phyloP scores from a whole-genome alignment of 2,329 filamentous ascomycete genomes.

The Neophaeococcomyces mojaviensis region DNA sequence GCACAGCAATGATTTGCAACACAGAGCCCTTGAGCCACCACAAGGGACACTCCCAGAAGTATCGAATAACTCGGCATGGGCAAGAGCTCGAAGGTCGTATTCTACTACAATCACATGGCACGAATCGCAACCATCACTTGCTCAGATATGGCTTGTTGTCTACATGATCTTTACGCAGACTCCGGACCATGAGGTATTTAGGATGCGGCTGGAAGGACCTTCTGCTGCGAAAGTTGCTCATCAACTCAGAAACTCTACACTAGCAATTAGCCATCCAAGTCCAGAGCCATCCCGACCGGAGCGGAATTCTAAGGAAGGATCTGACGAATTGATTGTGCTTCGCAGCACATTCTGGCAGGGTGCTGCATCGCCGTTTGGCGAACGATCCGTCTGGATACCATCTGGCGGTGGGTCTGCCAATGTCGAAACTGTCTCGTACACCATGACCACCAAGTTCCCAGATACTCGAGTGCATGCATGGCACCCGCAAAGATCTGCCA shows the following conservation, averaged over 20 bases:
- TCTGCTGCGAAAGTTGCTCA: constrained; percentile 23
- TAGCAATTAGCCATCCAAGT: constrained; percentile 38
- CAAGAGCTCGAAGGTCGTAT: constrained; percentile 23
- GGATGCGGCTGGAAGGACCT: constrained; percentile 27
- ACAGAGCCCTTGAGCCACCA: too few relatives aligned
- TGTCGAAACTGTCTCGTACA: constrained; percentile 39
- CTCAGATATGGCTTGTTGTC: constrained; percentile 34
- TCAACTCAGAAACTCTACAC: constrained; percentile 31
- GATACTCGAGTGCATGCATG: constrained; percentile 49
- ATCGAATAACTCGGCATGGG: constrained; percentile 34
- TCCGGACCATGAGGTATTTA: constrained; percentile 29
- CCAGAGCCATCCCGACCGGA: constrained; percentile 28
- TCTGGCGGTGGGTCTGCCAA: constrained; percentile 14
- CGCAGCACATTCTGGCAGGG: constrained; percentile 62
- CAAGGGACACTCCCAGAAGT: too few relatives aligned
- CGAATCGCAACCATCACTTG: constrained; percentile 26
- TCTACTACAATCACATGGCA: constrained; percentile 31
- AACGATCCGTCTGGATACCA: constrained; percentile 51
- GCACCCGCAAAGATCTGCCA: constrained; percentile 64
- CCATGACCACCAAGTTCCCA: constrained; percentile 33
- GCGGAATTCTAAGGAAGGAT: not conserved
- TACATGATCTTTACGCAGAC: constrained; percentile 30
- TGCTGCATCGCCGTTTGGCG: constrained; percentile 59
- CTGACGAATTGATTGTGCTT: constrained; percentile 41
- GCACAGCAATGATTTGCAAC: too few relatives aligned